These are phyloP conservation scores for Starmerella tilneyi DNA, from an alignment of 805 yeast species.

Conservation along the genomic window DNA sequence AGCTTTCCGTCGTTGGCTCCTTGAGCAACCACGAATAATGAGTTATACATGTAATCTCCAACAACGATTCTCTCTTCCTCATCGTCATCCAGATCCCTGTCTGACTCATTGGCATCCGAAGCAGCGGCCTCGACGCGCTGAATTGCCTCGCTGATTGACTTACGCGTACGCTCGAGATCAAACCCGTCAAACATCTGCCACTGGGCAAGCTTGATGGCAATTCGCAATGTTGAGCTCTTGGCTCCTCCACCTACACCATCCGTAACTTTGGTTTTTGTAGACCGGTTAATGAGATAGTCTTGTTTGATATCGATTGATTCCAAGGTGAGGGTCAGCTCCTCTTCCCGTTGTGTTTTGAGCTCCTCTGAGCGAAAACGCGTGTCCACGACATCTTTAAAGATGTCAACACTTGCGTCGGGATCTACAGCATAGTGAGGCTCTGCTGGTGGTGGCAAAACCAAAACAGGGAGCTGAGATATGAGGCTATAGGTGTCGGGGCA, in stretches of 20 bases:
- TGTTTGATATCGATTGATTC: slow-evolving; percentile 21
- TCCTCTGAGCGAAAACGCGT: background rate
- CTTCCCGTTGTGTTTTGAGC: background rate
- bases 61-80: slow-evolving; percentile 29
- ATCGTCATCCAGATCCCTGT: slow-evolving; percentile 17
- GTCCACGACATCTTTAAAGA: slow-evolving; percentile 2
- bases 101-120: slow-evolving; percentile 20
- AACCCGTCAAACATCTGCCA: slow-evolving; percentile 71
- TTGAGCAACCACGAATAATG: slow-evolving; percentile 47
- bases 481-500: slow-evolving; percentile 11
- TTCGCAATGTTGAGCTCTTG: background rate
- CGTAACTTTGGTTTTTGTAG: background rate
- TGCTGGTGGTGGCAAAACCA: background rate
- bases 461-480: background rate
- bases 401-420: slow-evolving; percentile 3
- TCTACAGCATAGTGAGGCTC: slow-evolving; percentile 5
- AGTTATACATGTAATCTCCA: slow-evolving; percentile 63
- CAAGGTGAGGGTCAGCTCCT: background rate
- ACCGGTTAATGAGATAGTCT: slow-evolving; percentile 12
- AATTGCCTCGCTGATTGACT: slow-evolving; percentile 54
- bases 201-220: slow-evolving; percentile 20
- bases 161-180: slow-evolving; percentile 77
- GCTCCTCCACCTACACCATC: background rate
- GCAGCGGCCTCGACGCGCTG: slow-evolving; percentile 42
- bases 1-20: background rate